A percentile compares a stretch with the other conserved stretches of the same genome.
Evolutionary conservation across 495 filamentous ascomycete genomes (phyloP).

Genomic region (Penicillium diatomitis): DNA sequence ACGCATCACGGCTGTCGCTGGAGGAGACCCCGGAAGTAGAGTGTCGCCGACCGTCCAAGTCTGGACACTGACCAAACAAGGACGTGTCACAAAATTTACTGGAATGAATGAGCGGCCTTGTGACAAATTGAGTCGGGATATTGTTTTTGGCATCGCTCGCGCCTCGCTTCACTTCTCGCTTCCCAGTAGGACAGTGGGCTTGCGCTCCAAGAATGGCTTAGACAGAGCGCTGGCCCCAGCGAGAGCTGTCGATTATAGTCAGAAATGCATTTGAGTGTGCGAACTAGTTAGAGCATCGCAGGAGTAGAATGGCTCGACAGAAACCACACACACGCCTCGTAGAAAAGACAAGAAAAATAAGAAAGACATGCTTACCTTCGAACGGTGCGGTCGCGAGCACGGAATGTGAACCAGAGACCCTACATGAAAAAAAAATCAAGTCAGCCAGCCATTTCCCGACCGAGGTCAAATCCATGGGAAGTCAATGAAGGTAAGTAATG

Average conservation of each 20-base stretch:
- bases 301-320: too few species aligned
- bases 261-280: too few species aligned
- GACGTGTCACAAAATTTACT: too few species aligned
- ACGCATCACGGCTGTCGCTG: too few species aligned
- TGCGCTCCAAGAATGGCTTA: conserved; percentile 1
- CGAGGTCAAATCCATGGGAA: background rate
- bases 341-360: too few species aligned
- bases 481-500: background rate
- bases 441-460: background rate
- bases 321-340: too few species aligned
- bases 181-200: background rate
- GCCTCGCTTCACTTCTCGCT: background rate
- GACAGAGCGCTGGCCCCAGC: conserved; percentile 11
- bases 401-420: conserved; percentile 40
- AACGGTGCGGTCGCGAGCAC: conserved; percentile 12
- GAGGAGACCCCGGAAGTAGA: too few species aligned
- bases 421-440: background rate
- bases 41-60: too few species aligned
- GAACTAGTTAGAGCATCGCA: background rate
- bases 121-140: too few species aligned
- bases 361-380: conserved; percentile 5
- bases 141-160: background rate
- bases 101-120: too few species aligned
- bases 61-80: too few species aligned
- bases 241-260: conserved; percentile 3